A percentile compares a stretch with the other conserved stretches of the same genome.
These are phyloP conservation scores for Tetrapisispora namnaoensis DNA, from an alignment of 805 yeast species.

Conservation along the genomic window DNA sequence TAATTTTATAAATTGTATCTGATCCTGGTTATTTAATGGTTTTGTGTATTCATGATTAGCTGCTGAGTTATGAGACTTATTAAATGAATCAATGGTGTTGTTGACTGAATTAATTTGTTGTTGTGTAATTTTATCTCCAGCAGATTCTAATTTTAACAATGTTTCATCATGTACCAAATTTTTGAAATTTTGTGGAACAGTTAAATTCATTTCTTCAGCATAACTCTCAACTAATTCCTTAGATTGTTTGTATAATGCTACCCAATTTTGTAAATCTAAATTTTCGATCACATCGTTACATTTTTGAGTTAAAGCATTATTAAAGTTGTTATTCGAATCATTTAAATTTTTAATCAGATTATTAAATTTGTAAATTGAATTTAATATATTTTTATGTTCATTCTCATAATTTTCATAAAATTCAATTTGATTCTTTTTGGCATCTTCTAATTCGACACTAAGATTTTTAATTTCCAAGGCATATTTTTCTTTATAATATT, in stretches of 20 bases:
- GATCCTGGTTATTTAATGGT: background rate
- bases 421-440: constrained; percentile 1
- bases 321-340: background rate
- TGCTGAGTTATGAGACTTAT: background rate
- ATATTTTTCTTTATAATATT: constrained; percentile 17
- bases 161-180: constrained; percentile 1
- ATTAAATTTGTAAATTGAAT: background rate
- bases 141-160: constrained; percentile 1
- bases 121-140: background rate
- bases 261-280: constrained; percentile 12
- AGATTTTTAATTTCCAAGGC: constrained; percentile 13
- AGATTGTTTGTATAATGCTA: constrained; percentile 11
- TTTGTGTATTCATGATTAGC: background rate
- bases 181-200: background rate
- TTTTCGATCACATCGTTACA: constrained; percentile 2
- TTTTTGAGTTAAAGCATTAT: background rate
- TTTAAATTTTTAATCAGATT: background rate
- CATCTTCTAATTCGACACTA: constrained; percentile 2
- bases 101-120: background rate
- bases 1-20: constrained; percentile 2
- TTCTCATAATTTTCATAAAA: background rate
- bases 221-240: constrained; percentile 8
- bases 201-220: constrained; percentile 11
- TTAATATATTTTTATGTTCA: background rate
- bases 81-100: constrained; percentile 1